A percentile compares a stretch with the other conserved stretches of the same genome.
phyloP scores from a whole-genome alignment of 164 flowering plant genomes.

The grape (Vitis vinifera) region DNA sequence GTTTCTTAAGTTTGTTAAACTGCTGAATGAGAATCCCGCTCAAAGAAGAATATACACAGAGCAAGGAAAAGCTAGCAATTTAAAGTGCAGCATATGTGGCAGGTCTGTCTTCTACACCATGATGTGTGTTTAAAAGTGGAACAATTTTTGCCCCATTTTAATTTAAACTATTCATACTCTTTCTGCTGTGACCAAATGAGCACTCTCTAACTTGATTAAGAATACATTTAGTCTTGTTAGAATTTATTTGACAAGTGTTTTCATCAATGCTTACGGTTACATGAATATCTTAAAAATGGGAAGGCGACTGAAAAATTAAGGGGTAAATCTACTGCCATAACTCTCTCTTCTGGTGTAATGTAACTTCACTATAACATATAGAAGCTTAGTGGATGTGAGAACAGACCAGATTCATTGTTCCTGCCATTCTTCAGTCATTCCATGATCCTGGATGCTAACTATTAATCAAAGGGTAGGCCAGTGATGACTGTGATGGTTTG shows the following conservation, averaged over 20 bases:
- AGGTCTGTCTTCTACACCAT: constrained; percentile 58
- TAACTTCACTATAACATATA: background rate
- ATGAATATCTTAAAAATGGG: background rate
- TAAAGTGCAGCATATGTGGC: constrained; percentile 68
- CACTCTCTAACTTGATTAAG: background rate
- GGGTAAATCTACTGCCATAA: background rate
- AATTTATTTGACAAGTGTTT: no score
- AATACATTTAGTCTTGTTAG: no score
- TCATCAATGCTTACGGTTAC: no score
- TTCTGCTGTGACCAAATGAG: constrained; percentile 19
- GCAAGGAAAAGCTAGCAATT: constrained; percentile 43
- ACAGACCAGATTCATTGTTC: background rate
- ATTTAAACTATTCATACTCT: constrained; percentile 19
- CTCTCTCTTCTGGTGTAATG: background rate
- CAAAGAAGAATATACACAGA: constrained; percentile 42
- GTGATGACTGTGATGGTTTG: background rate
- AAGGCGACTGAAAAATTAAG: background rate
- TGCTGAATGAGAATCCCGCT: constrained; percentile 58
- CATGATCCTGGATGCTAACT: background rate
- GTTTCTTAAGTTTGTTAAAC: constrained; percentile 57
- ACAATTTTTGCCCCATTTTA: constrained; percentile 17
- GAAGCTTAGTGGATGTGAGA: background rate
- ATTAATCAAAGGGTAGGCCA: no score
- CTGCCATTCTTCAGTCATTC: background rate
- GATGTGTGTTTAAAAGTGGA: constrained; percentile 29